Evolutionary conservation across 495 filamentous ascomycete species (phyloP), one percentile per base, ranked within the genome.

Genomic region (Aspergillus homomorphus): DNA sequence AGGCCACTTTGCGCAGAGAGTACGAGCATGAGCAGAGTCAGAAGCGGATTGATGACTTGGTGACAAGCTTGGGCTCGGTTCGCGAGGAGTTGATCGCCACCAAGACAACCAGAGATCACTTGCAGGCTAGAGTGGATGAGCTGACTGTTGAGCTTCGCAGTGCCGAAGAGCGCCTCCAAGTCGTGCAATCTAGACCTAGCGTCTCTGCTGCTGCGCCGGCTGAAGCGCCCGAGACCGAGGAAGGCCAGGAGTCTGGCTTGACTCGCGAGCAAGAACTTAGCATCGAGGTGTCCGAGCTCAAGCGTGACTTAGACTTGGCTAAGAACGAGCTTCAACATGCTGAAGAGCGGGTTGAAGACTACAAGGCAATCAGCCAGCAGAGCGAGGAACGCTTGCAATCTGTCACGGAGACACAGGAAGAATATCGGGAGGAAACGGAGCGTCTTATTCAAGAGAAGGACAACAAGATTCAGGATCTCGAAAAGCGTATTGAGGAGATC

Each of bases 331-430:
- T 97, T 19, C 86, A 94, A 58, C 86, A 85, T 64, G 82, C 89
- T 12, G 90, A 89, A 69, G 79, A 83, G 28, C 85, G 95, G 62
- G 86, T 86, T 28, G 91, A 96, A 68, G 86, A 89, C 60, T 96
- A 95, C 77, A 91, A 89, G 65, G 82, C 84, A n/a, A 92, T 98
- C 66, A 90, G 89, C 62, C 89, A 91, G 65, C 79, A 83, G 16
- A 84, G 89, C n/a, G 93, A 99, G 66, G 92, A 98, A 51, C 90
- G 92, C 50, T 77, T 98, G 24, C 80, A 89, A 26, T 89, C 83
- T 50, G 77, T 91, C 43, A 88, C 88, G 49, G 89, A 90, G 6
- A 87, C 89, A 0, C 84, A 93, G 46, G 91, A 95, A n/a, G 81
- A 89, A 65, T 96, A 91, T 65, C 86, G 86, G 14, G 83, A 90